phyloP scores from a whole-genome alignment of 2,329 filamentous ascomycete genomes.

The Hymenoscyphus albidus region DNA sequence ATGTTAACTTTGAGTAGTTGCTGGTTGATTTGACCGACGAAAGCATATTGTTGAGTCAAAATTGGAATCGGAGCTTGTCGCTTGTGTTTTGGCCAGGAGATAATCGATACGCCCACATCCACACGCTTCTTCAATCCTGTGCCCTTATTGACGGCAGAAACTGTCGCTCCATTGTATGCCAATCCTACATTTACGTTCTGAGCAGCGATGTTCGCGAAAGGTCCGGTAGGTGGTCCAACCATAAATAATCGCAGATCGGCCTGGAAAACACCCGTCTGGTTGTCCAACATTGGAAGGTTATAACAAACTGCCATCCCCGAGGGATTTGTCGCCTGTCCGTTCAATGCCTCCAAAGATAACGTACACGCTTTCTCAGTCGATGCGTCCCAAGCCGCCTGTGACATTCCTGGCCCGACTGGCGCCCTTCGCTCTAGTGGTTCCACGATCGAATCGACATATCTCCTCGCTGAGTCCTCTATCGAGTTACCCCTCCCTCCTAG shows the following conservation, averaged over 20 bases:
- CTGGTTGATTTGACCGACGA: conserved; percentile 64
- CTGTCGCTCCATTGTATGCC: conserved; percentile 51
- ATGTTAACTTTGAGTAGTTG: conserved; percentile 51
- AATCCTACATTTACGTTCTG: conserved; percentile 53
- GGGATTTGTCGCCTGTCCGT: conserved; percentile 60
- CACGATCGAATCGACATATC: conserved; percentile 32
- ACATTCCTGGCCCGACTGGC: conserved; percentile 31
- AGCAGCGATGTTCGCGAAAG: conserved; percentile 49
- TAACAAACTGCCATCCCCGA: conserved; percentile 79
- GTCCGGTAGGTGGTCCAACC: conserved; percentile 54
- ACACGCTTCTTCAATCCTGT: conserved; percentile 18
- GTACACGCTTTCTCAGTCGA: conserved; percentile 57
- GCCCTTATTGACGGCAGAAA: conserved; percentile 41
- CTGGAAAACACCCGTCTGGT: conserved; percentile 64
- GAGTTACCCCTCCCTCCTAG: conserved; percentile 26
- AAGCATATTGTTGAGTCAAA: conserved; percentile 61
- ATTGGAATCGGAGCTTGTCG: conserved; percentile 33
- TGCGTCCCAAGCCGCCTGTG: conserved; percentile 51
- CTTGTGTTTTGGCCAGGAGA: conserved; percentile 28
- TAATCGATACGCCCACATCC: conserved; percentile 24
- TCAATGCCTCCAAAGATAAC: conserved; percentile 50
- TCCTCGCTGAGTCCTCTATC: conserved; percentile 29
- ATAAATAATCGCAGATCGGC: conserved; percentile 74
- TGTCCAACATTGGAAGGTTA: conserved; percentile 70
- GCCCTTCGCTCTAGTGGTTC: conserved; percentile 31